These are phyloP conservation scores for Powellomyces hirtus DNA, from an alignment of 192 early-diverging fungal genomes.

Conservation along the genomic window DNA sequence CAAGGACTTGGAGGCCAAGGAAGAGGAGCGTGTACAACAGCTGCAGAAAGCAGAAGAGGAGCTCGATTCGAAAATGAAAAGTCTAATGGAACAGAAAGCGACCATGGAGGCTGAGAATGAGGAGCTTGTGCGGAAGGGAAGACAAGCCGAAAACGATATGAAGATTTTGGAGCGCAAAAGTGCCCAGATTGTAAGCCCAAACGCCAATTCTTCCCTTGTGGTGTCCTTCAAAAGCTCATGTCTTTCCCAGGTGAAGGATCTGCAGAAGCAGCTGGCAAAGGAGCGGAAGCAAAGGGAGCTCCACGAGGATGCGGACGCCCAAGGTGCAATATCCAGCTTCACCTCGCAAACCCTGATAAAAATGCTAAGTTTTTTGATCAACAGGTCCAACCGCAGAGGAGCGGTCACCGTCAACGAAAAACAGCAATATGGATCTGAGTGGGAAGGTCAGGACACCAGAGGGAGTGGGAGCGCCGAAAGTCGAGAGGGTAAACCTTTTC, in stretches of 20 bases:
- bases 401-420: constrained; percentile 4
- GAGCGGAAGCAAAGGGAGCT: constrained; percentile 34
- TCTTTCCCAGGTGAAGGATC: constrained; percentile 47
- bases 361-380: no score
- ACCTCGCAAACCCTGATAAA: background rate
- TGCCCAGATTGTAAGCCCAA: constrained; percentile 43
- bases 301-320: constrained; percentile 14
- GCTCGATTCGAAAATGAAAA: constrained; percentile 5
- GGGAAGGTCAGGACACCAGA: background rate
- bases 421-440: constrained; percentile 15
- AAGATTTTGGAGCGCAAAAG: constrained; percentile 42
- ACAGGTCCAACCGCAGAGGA: background rate
- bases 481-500: constrained; percentile 40
- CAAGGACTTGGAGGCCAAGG: constrained; percentile 21
- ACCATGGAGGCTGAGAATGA: constrained; percentile 33
- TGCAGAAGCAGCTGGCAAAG: constrained; percentile 56
- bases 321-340: background rate
- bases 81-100: constrained; percentile 11
- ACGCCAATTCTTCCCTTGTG: background rate
- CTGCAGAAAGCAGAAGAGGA: constrained; percentile 1
- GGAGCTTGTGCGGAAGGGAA: constrained; percentile 29
- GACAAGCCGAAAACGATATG: constrained; percentile 42
- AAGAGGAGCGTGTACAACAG: constrained; percentile 11
- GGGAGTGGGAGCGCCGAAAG: constrained; percentile 30
- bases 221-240: background rate